Evolutionary conservation across 352 stramenopile genomes (phyloP), one percentile per base, ranked within the genome.

Genomic region (Aphanomyces euteiches): DNA sequence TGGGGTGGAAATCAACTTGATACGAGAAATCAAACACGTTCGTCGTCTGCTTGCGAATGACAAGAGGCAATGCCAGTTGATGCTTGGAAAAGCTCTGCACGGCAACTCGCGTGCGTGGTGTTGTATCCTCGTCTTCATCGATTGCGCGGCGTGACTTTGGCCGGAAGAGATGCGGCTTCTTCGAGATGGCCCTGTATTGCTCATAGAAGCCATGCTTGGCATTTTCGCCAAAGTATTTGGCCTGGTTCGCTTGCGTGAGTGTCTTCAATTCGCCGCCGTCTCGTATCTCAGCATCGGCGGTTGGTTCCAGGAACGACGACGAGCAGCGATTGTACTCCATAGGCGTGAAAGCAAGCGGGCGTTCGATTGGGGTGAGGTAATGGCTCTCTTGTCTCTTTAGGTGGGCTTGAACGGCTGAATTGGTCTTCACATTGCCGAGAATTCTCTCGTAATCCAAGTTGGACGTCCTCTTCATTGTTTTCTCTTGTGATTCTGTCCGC

Each of bases 11-110:
- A 2, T 90, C 79, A 3, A 85, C 89, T 66, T 93, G 84, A 66
- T 89, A 92, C 0, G 86, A 92, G 63, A 93, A 93, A 50, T 93
- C 84, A 64, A 90, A 90, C 1, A 90, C 78, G 28, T 87, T 90
- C 28, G 81, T 90, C 57, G 79, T 80, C 13, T 74, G 71, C 39
- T 80, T 77, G 17, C 85, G 79, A 48, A 93, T 73, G 43, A 93
- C 72, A 69, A 90, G 85, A 0, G 85, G 83, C 15, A 89, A 77
- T 0, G 83, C 84, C 8, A 89, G 72, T 7, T 86, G 69, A 0
- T 79, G 76, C 36, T 79, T 80, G 0, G 77, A 75, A 7, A 87
- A 74, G 47, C 76, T 84, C 3, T 74, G 74, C 1, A 82, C 81
- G 45, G 91, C 60, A 41, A 84, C 88, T 19, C 85, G 79, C 1